Conservation (phyloP, 169 alveolate species). For the Theileria sp. region DNA sequence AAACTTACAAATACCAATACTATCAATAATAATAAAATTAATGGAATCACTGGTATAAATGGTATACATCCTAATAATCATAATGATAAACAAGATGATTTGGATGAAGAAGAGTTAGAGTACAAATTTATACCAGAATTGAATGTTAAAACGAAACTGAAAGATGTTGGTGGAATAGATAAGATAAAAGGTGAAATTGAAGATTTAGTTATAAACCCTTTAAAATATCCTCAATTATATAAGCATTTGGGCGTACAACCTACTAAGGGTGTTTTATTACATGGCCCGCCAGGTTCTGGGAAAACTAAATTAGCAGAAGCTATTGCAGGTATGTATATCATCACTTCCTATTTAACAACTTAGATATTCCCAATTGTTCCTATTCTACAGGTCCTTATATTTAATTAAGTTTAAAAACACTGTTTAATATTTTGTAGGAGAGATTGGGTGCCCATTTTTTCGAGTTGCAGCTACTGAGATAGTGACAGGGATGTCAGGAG, state of each 20-base stretch:
- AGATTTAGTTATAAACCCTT: conserved; percentile 72
- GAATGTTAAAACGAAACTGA: conserved; percentile 24
- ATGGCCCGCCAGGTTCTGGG: conserved; percentile 98
- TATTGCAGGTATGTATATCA: conserved; percentile 82
- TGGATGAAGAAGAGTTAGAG: background rate
- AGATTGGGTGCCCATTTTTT: conserved; percentile 75
- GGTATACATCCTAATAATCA: background rate
- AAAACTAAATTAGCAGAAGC: conserved; percentile 95
- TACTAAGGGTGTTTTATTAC: conserved; percentile 91
- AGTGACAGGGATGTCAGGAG: conserved; percentile 91
- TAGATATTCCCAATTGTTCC: background rate
- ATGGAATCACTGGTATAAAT: background rate
- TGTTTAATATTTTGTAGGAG: conserved; percentile 38
- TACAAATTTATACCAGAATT: conserved; percentile 51
- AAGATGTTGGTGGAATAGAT: conserved; percentile 75
- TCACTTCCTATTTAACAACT: conserved; percentile 12
- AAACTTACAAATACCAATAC: conserved; percentile 2
- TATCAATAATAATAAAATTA: too few relatives aligned
- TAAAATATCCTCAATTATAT: conserved; percentile 82
- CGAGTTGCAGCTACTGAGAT: conserved; percentile 74
- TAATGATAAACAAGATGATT: conserved; percentile 12
- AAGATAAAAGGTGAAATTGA: conserved; percentile 67
- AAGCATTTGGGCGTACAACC: conserved; percentile 85
- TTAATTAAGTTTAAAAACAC: background rate
- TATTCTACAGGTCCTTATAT: too few relatives aligned